Base-by-base conservation (phyloP, 1,139 yeast species). In the Pichiaceae sp. region DNA sequence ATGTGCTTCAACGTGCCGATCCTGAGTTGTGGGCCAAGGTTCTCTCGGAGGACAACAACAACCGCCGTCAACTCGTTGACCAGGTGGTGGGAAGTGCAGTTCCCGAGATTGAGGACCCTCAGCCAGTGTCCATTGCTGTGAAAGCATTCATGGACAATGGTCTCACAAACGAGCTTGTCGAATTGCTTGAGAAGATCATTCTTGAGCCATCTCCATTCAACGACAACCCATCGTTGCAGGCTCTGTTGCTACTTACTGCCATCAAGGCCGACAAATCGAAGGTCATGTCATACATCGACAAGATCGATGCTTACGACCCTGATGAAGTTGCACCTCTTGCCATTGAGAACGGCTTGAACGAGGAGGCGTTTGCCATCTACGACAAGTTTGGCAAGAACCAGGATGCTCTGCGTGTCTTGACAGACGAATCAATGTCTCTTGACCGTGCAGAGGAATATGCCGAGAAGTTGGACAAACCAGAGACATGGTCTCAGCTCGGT, bases 121-220 rank as follows among this genome's bases (percentile, higher is more conserved):
- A 91, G 63, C 96, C 96, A 39, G 86, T 91, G 45, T 87, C 97
- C 8, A 70, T 91, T 48, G 91, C 96, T 23, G 98, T 91, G 38
- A 91, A 89, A 67, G 94, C 97, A 1, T 89, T 91, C 59, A 87
- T 93, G 97, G 87, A 83, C 48, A 93, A 91, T 46, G 95, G 89
- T 48, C 72, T 91, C 58, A 95, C 96, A 34, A 74, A 77, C 47
- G 98, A 93, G 63, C 75, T 91, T 57, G 85, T 91, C 58, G 98
- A 91, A 64, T 73, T 91, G 47, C 70, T 91, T 52, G 98, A 91
- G 62, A 91, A 91, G 69, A 91, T 91, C 54, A 87, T 93, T 47
- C 70, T 91, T 53, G 98, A 91, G 63, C 96, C 97, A 40, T 87
- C 97, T 47, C 95, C 96, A 49, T 91, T 91, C 68, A 85, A 79